A percentile compares a stretch with the other conserved stretches of the same genome.
Conservation (phyloP, 306 rosid genomes). For the Erythrophleum fordii region DNA sequence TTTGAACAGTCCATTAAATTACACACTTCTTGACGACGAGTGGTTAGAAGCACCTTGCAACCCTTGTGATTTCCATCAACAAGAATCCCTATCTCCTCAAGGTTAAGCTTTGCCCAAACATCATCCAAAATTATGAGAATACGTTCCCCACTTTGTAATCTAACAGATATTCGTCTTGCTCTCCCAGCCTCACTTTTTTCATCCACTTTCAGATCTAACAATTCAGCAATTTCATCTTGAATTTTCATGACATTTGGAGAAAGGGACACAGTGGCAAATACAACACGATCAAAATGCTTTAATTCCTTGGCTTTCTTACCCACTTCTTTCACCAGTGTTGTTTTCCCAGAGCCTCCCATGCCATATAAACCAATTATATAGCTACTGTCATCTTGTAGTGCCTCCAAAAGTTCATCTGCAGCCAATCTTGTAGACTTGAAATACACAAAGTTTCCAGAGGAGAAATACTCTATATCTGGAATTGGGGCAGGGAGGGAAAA, state of each 20-base stretch:
- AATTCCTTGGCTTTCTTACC: constrained; percentile 10
- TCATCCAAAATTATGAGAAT: constrained; percentile 23
- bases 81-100: constrained; percentile 27
- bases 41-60: constrained; percentile 25
- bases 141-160: constrained; percentile 15
- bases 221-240: constrained; percentile 22
- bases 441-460: constrained; percentile 6
- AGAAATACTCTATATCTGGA: constrained; percentile 29
- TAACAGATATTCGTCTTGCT: constrained; percentile 13
- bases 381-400: constrained; percentile 3
- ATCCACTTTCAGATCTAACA: constrained; percentile 1
- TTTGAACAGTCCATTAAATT: constrained; percentile 12
- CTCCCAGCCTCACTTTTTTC: constrained; percentile 22
- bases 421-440: constrained; percentile 22
- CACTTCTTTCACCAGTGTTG: constrained; percentile 27
- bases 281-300: constrained; percentile 21
- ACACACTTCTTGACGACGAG: constrained; percentile 10
- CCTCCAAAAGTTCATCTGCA: constrained; percentile 14
- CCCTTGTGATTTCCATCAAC: constrained; percentile 5
- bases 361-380: constrained; percentile 24
- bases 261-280: constrained; percentile 2
- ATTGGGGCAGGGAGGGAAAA: constrained; percentile 6
- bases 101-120: constrained; percentile 23
- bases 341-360: constrained; percentile 27
- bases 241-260: constrained; percentile 6